A percentile compares a stretch with the other conserved stretches of the same genome.
These are phyloP conservation scores for Suhomyces sp. DNA, from an alignment of 805 yeast species.

Conservation along the genomic window DNA sequence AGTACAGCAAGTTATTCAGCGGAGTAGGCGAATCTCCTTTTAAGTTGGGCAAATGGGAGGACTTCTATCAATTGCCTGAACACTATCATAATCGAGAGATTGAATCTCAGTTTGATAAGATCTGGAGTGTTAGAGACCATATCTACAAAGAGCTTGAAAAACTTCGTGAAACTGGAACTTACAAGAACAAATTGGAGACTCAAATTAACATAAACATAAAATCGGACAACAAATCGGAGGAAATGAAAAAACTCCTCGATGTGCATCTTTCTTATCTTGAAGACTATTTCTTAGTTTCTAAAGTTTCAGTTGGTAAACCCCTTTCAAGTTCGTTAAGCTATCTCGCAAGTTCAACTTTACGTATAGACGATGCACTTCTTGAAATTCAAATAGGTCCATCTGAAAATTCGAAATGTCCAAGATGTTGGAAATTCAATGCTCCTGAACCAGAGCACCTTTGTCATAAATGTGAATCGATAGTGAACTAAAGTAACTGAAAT, in stretches of 20 bases:
- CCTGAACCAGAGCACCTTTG: conserved; percentile 56
- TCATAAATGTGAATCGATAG: conserved; percentile 55
- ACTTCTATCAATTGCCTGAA: conserved; percentile 31
- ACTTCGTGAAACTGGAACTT: conserved; percentile 53
- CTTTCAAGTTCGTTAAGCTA: neutral
- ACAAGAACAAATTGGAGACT: conserved; percentile 61
- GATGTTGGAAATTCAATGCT: conserved; percentile 88
- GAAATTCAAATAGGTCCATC: conserved; percentile 45
- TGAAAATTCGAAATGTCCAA: conserved; percentile 67
- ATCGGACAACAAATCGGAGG: neutral
- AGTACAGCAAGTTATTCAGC: conserved; percentile 38
- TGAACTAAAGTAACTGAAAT: no score
- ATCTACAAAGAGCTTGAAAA: conserved; percentile 54
- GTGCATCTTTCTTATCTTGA: conserved; percentile 26
- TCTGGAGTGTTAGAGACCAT: conserved; percentile 50
- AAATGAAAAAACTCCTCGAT: neutral
- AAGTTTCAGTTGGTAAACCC: conserved; percentile 31
- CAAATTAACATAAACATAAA: conserved; percentile 37
- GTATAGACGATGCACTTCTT: conserved; percentile 21
- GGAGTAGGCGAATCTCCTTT: conserved; percentile 43
- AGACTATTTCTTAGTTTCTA: conserved; percentile 64
- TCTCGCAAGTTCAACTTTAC: conserved; percentile 16
- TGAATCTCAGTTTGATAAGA: conserved; percentile 42
- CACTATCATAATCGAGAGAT: conserved; percentile 33
- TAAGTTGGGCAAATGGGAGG: conserved; percentile 41